Percentiles rank a stretch among this genome's conserved stretches.
Evolutionary conservation across 495 filamentous ascomycete species (phyloP).

Genomic region (Aspergillus affinis): DNA sequence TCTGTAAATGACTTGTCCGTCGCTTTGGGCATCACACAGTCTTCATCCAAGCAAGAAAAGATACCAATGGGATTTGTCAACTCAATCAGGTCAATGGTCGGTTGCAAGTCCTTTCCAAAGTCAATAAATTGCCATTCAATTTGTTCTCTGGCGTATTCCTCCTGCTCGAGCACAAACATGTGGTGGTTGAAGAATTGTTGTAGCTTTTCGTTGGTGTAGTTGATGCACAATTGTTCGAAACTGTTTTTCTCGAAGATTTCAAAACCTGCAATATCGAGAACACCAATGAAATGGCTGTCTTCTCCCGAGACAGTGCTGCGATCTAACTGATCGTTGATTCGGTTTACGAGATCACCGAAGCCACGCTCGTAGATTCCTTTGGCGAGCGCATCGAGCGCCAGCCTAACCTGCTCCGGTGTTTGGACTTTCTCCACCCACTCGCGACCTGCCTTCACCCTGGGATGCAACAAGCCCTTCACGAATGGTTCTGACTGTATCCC

Average conservation of each 20-base stretch:
- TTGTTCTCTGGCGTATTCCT: conserved; percentile 96
- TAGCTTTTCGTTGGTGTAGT: conserved; percentile 99
- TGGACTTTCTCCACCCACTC: conserved; percentile 99
- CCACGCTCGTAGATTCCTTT: conserved; percentile 97
- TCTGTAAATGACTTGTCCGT: conserved; percentile 97
- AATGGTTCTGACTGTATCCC: conserved; percentile 84
- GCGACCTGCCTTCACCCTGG: conserved; percentile 87
- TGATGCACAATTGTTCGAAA: conserved; percentile 99
- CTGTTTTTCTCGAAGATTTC: conserved; percentile 98
- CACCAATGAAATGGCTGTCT: conserved; percentile 93
- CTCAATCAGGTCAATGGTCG: conserved; percentile 97
- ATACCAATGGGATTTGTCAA: conserved; percentile 96
- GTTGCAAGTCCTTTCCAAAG: conserved; percentile 95
- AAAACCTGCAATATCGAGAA: conserved; percentile 98
- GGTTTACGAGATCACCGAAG: conserved; percentile 87
- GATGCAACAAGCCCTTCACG: conserved; percentile 83
- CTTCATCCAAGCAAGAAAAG: conserved; percentile 97
- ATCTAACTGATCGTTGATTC: conserved; percentile 91
- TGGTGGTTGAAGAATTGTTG: conserved; percentile 99
- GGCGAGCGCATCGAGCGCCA: conserved; percentile 85
- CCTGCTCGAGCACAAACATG: conserved; percentile 99
- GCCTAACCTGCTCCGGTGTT: conserved; percentile 91
- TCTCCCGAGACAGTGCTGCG: conserved; percentile 73
- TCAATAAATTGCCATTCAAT: conserved; percentile 99
- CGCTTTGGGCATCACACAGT: conserved; percentile 98